These are phyloP conservation scores for Calonectria crousiana DNA, from an alignment of 2,329 filamentous ascomycete species.

Conservation along the genomic window DNA sequence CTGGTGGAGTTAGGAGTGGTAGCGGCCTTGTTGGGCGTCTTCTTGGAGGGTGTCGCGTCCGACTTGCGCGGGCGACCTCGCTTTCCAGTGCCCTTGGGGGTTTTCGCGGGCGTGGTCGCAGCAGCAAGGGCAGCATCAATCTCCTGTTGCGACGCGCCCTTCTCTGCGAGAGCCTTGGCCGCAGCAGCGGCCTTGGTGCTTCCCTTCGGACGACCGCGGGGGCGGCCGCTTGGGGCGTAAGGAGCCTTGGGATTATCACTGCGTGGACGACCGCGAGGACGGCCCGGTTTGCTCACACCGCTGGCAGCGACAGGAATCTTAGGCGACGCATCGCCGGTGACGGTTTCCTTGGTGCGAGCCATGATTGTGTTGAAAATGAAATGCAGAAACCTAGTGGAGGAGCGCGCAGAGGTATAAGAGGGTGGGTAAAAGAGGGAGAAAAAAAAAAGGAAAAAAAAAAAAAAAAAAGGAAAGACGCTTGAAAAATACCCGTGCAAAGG, in stretches of 20 bases:
- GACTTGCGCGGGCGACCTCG: conserved; percentile 49
- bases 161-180: conserved; percentile 28
- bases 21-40: conserved; percentile 21
- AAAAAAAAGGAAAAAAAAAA: conserved; percentile 13
- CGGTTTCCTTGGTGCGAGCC: conserved; percentile 49
- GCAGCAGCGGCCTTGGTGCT: conserved; percentile 45
- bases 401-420: conserved; percentile 10
- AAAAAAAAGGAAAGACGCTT: conserved; percentile 5
- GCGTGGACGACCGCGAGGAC: conserved; percentile 58
- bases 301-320: conserved; percentile 46
- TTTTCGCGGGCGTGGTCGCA: conserved; percentile 19
- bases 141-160: conserved; percentile 8
- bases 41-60: conserved; percentile 31
- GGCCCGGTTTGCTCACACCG: conserved; percentile 56
- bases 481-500: conserved; percentile 19
- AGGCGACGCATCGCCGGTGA: conserved; percentile 35
- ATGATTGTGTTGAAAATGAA: conserved; percentile 34
- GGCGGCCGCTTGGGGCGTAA: conserved; percentile 57
- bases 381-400: background rate
- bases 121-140: conserved; percentile 19
- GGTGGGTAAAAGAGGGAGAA: conserved; percentile 8
- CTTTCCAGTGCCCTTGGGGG: conserved; percentile 34
- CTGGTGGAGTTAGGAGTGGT: conserved; percentile 31
- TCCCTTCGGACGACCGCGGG: conserved; percentile 62
- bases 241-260: conserved; percentile 47